Evolutionary conservation across 345 rosid species (phyloP).

Genomic region (Turnera subulata): DNA sequence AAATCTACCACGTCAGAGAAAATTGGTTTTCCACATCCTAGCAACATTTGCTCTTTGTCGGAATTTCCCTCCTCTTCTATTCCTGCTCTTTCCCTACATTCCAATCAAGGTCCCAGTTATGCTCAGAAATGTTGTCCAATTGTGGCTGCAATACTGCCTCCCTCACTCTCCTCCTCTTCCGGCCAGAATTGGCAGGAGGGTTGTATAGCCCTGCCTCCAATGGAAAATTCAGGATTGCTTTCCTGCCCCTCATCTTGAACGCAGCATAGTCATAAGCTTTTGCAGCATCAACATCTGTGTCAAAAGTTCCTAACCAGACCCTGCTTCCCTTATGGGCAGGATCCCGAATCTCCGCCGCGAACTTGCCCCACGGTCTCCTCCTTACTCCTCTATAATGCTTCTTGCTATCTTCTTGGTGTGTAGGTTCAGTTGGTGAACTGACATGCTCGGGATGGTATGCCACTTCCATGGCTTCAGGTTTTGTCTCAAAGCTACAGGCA

Average conservation of each 20-base stretch:
- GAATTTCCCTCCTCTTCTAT: too few relatives aligned
- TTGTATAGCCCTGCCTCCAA: slow-evolving; percentile 57
- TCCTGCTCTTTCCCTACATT: too few relatives aligned
- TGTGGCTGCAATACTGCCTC: slow-evolving; percentile 11
- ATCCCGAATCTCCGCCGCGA: slow-evolving; percentile 92
- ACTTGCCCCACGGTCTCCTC: slow-evolving; percentile 93
- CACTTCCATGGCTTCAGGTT: slow-evolving; percentile 28
- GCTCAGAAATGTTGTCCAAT: too few relatives aligned
- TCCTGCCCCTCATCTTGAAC: slow-evolving; percentile 75
- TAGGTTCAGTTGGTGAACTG: slow-evolving; percentile 2
- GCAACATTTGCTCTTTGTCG: too few relatives aligned
- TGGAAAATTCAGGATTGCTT: slow-evolving; percentile 85
- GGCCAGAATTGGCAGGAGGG: slow-evolving; percentile 44
- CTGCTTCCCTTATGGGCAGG: slow-evolving; percentile 70
- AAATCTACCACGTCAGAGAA: too few relatives aligned
- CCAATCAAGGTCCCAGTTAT: too few relatives aligned
- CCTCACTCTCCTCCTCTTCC: slow-evolving; percentile 47
- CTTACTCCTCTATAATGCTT: slow-evolving; percentile 84
- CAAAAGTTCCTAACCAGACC: slow-evolving; percentile 92
- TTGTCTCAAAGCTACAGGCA: slow-evolving; percentile 7
- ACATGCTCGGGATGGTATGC: too few relatives aligned
- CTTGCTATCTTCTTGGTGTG: slow-evolving; percentile 9
- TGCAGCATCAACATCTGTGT: slow-evolving; percentile 70
- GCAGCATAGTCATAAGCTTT: slow-evolving; percentile 88
- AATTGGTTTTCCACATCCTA: too few relatives aligned